Conservation (phyloP, 495 filamentous ascomycete genomes). For the Penicillium ochrochloron region DNA sequence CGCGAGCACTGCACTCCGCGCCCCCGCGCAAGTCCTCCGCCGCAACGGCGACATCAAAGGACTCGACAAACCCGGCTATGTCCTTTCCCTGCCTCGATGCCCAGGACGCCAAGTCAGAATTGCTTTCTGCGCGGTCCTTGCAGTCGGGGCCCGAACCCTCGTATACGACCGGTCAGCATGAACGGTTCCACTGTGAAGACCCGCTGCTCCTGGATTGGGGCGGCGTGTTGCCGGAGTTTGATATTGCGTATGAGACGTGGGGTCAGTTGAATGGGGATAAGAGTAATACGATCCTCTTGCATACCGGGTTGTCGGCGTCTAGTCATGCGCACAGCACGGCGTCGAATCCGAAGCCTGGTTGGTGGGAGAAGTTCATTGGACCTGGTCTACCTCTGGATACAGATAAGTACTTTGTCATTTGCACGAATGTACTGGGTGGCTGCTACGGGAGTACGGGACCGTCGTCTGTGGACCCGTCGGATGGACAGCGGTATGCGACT, state of each 20-base stretch:
- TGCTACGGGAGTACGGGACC: slow-evolving; percentile 97
- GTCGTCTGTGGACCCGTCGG: slow-evolving; percentile 82
- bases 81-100: slow-evolving; percentile 95
- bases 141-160: slow-evolving; percentile 86
- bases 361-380: slow-evolving; percentile 99
- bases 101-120: slow-evolving; percentile 80
- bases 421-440: slow-evolving; percentile 94
- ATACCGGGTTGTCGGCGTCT: slow-evolving; percentile 93
- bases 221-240: slow-evolving; percentile 81
- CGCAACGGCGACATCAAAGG: slow-evolving; percentile 32
- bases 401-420: slow-evolving; percentile 88
- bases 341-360: slow-evolving; percentile 84
- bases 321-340: slow-evolving; percentile 93
- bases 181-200: slow-evolving; percentile 70
- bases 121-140: slow-evolving; percentile 72
- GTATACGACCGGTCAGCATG: slow-evolving; percentile 85
- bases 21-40: slow-evolving; percentile 37
- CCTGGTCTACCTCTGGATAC: slow-evolving; percentile 87
- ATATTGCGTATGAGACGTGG: slow-evolving; percentile 95
- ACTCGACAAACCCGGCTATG: slow-evolving; percentile 85
- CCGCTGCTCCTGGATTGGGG: slow-evolving; percentile 92
- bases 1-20: slow-evolving; percentile 31
- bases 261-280: slow-evolving; percentile 77
- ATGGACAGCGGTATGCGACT: slow-evolving; percentile 88
- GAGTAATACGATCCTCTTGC: slow-evolving; percentile 89